Percentiles rank a stretch among this genome's conserved stretches.
Conservation (phyloP, 306 rosid species). For the Dalbergia cochinchinensis region DNA sequence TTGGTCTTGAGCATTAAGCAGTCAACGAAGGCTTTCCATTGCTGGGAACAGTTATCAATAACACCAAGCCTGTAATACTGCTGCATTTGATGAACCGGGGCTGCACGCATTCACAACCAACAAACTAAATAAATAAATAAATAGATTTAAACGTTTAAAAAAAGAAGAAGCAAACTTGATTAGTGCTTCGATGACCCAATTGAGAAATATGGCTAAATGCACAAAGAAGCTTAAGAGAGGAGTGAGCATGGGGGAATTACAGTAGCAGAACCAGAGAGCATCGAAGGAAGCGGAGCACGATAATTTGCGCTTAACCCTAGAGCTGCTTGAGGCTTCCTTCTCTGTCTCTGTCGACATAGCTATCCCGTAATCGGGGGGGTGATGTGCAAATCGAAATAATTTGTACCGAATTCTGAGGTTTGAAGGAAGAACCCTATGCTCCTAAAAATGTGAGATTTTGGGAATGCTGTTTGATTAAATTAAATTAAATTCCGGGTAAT, state of each 20-base stretch:
- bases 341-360: conserved; percentile 54
- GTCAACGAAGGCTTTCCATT: conserved; percentile 72
- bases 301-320: conserved; percentile 45
- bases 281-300: conserved; percentile 71
- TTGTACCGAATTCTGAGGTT: too few relatives aligned
- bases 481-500: too few relatives aligned
- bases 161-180: conserved; percentile 15
- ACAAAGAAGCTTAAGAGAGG: neutral
- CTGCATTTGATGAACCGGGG: conserved; percentile 94
- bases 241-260: conserved; percentile 42
- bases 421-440: neutral
- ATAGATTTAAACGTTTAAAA: too few relatives aligned
- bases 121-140: neutral
- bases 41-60: conserved; percentile 73
- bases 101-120: conserved; percentile 53
- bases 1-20: conserved; percentile 86
- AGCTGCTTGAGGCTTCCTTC: conserved; percentile 36
- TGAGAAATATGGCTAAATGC: neutral
- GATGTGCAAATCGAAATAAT: too few relatives aligned
- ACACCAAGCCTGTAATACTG: conserved; percentile 85
- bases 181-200: conserved; percentile 16
- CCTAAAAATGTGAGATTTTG: neutral
- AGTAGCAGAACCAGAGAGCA: conserved; percentile 91
- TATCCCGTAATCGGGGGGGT: neutral
- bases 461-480: too few relatives aligned